Base-by-base conservation (phyloP, 345 rosid genomes). In the Rhodomyrtus tomentosa region DNA sequence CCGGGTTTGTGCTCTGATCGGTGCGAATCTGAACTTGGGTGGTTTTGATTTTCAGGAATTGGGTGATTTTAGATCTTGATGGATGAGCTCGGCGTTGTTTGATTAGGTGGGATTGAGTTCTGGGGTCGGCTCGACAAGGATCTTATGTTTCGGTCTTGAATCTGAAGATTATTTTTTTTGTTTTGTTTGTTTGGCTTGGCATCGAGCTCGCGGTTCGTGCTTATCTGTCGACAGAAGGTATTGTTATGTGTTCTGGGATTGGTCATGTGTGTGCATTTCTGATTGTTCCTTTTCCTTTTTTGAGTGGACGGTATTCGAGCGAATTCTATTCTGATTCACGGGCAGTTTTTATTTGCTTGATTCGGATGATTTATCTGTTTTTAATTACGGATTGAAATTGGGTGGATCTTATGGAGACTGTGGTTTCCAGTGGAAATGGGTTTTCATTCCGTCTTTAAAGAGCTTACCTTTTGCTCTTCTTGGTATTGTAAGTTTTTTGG, bases 1-100 rank as follows among this genome's bases (percentile, higher is more conserved):
- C 76, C 25, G 92, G 96, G 94, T 90, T 81, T 88, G 89, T 85
- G 79, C 87, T 91, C 86, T 87, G 88, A 91, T 94, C 91, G 95
- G 95, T 94, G 92, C 90, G 88, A 84, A 88, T 92, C 90, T 89
- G 83, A 86, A 87, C 90, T 89, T 88, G 84, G 90, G 83, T 52
- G 38, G 88, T 81, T 85, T 86, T 85, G 92, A 93, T 93, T 90
- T 83, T 85, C 59, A 55, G 51, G 83, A 40, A 83, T 81, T 51
- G 86, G 89, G 21, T 72, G 87, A 48, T 86, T 88, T 83, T 81
- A 82, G 82, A 87, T 84, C 85, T 87, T 81, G 86, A 87, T 59
- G 49, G 79, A 82, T 87, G 68, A 58, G 84, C 85, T 83, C 89
- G 82, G 83, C 85, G 82, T 83, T 87, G 82, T 86, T 86, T 27